Evolutionary conservation across 73 alveolate species (phyloP).

Genomic region (Tetrahymena elliotti): DNA sequence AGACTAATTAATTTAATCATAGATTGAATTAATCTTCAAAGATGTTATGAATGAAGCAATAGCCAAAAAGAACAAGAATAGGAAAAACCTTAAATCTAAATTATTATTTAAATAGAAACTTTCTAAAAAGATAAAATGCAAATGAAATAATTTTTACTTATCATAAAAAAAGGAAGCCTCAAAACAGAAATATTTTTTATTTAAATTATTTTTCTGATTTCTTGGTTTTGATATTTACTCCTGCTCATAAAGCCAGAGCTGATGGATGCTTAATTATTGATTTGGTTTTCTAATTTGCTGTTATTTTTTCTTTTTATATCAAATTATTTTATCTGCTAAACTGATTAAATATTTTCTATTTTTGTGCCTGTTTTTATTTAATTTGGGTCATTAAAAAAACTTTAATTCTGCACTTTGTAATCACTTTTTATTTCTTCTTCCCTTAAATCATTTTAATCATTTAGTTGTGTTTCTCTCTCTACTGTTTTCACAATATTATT

Average conservation of each 20-base stretch:
- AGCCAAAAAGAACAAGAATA: neutral
- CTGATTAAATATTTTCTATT: neutral
- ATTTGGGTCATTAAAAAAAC: neutral
- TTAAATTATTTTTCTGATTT: neutral
- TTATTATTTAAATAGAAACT: neutral
- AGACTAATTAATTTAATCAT: neutral
- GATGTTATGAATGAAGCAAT: neutral
- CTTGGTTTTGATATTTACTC: neutral
- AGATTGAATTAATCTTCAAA: neutral
- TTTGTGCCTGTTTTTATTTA: neutral
- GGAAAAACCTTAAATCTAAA: neutral
- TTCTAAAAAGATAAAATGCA: too few relatives aligned
- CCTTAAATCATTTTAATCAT: neutral
- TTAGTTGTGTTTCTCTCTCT: neutral
- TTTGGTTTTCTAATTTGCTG: neutral
- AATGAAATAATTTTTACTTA: too few relatives aligned
- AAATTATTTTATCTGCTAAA: neutral
- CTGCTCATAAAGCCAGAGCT: neutral
- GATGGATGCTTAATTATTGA: neutral
- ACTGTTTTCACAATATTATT: too few relatives aligned
- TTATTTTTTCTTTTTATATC: neutral
- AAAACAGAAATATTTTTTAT: neutral
- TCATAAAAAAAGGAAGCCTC: neutral
- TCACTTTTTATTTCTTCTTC: neutral
- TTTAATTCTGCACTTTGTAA: neutral